Percentiles rank a stretch among this genome's conserved stretches.
These are phyloP conservation scores for Rhizophora mangle DNA, from an alignment of 345 rosid species.

Conservation along the genomic window DNA sequence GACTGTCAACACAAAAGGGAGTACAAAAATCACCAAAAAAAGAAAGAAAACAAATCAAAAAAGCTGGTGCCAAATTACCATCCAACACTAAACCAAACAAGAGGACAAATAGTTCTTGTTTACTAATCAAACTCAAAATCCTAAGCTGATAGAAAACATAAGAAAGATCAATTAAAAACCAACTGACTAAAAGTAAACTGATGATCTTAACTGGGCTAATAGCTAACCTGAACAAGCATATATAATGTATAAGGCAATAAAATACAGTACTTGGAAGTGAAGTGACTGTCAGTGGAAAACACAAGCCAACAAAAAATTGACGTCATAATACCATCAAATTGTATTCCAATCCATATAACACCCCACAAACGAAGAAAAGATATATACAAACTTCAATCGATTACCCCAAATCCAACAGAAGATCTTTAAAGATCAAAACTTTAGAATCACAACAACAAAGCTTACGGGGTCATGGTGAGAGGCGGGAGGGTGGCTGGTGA, in stretches of 20 bases:
- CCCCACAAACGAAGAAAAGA: background rate
- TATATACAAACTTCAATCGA: too few species aligned
- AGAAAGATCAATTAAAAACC: background rate
- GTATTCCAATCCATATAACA: too few species aligned
- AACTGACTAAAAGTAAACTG: background rate
- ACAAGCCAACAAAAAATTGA: too few species aligned
- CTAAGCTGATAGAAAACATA: background rate
- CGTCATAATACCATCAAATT: too few species aligned
- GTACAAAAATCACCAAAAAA: background rate
- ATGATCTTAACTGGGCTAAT: too few species aligned
- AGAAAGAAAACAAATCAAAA: too few species aligned
- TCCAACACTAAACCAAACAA: background rate
- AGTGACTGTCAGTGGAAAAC: too few species aligned
- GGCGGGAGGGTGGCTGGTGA: constrained; percentile 51
- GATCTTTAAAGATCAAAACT: too few species aligned
- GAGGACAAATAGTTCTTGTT: background rate
- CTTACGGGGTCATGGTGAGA: constrained; percentile 49
- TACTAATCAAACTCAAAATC: background rate
- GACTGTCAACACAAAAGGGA: constrained; percentile 29
- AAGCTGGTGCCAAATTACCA: background rate
- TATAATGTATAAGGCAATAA: too few species aligned
- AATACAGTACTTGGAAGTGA: too few species aligned
- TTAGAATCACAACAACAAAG: background rate
- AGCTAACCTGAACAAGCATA: too few species aligned
- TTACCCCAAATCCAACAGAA: too few species aligned